Base-by-base conservation (phyloP, 306 rosid species). In the Elaeagnus macrophylla region DNA sequence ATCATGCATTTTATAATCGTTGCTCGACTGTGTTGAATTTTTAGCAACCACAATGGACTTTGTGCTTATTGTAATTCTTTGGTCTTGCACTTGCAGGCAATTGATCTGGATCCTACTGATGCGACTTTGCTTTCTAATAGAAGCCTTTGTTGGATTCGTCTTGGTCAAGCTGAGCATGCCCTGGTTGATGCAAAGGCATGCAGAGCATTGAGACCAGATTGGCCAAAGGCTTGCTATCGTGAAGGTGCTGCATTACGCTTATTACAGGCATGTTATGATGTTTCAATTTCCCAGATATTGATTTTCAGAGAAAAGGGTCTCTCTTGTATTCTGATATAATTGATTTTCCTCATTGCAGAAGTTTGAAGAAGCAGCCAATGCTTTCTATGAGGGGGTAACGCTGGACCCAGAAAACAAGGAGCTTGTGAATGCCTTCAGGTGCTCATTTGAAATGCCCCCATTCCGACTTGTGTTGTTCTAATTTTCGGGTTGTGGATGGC, bases 151-250 rank as follows among this genome's bases (percentile, higher is more conserved):
- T 84, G 95, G 93, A 67, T 91, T 37, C 80, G 75, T 43, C 67
- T 82, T 68, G 96, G 89, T 48, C 99, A 87, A 79, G 73, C 93
- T 2, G 96, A 91, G 72, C 85, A 73, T 7, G 93, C 99, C 72
- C 74, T 91, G 62, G 85, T 76, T 43, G 99, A 91, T 67, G 99
- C 95, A 58, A 91, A 82, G 77, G 76, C 84, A 38, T 87, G 94
- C 71, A 75, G 95, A 78, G 78, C 77, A 43, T 64, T 87, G 72
- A 80, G 73, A 73, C 96, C 99, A 12, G 87, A 87, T 68, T 91
- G 99, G 99, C 67, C 89, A 15, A 91, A 91, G 77, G 95, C 94
- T 73, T 87, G 99, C 76, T 91, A 82, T 48, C 83, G 96, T 13
- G 99, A 84, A 82, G 99, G 96, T 25, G 95, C 96, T 46, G 99